These are phyloP conservation scores for Sicyos baderoa DNA, from an alignment of 306 rosid species.

Conservation along the genomic window DNA sequence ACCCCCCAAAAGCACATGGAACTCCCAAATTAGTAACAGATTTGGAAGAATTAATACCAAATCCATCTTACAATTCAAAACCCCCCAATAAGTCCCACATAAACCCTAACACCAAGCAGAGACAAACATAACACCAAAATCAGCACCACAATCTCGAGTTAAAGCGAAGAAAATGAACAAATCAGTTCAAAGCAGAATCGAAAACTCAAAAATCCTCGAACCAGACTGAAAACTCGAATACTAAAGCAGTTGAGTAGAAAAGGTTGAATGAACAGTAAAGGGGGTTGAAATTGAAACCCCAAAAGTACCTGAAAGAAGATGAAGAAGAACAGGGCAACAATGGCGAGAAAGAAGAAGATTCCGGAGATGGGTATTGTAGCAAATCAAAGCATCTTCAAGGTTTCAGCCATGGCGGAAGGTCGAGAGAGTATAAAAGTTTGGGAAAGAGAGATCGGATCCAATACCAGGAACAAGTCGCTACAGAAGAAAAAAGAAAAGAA, in stretches of 20 bases:
- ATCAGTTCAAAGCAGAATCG: neutral
- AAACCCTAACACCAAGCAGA: slow-evolving; percentile 3
- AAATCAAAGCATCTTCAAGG: neutral
- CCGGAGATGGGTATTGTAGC: neutral
- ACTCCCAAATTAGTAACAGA: slow-evolving; percentile 13
- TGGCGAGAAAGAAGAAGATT: neutral
- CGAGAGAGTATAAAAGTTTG: neutral
- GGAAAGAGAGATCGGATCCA: slow-evolving; percentile 22
- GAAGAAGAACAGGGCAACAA: neutral
- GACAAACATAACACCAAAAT: neutral
- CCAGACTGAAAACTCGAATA: neutral
- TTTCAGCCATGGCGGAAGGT: slow-evolving; percentile 9
- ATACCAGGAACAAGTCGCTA: slow-evolving; percentile 1
- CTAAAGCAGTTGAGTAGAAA: neutral
- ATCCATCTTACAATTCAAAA: neutral
- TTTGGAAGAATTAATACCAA: neutral
- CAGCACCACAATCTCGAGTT: neutral
- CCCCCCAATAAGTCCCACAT: slow-evolving; percentile 3
- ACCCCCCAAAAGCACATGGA: neutral
- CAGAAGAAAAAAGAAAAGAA: neutral
- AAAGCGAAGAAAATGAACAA: neutral
- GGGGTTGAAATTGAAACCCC: neutral
- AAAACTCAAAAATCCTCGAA: neutral
- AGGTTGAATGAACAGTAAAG: neutral
- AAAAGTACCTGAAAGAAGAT: slow-evolving; percentile 11